A percentile compares a stretch with the other conserved stretches of the same genome.
Evolutionary conservation across 352 stramenopile genomes (phyloP).

Genomic region (Pythium apleroticum): DNA sequence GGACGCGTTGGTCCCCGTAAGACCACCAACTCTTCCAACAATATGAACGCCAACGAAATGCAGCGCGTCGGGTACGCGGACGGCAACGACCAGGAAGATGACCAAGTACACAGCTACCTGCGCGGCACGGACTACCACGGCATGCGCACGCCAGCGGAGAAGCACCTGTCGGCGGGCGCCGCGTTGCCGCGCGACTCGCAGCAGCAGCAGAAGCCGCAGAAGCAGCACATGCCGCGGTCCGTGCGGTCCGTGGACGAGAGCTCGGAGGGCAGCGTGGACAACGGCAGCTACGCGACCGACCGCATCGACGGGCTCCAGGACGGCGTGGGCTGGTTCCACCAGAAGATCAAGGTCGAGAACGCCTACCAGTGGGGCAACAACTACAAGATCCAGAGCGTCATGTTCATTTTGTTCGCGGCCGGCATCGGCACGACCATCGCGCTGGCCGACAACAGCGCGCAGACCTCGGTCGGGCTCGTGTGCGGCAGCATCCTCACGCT

Average conservation of each 20-base stretch:
- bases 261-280: conserved; percentile 77
- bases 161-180: conserved; percentile 10
- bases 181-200: conserved; percentile 27
- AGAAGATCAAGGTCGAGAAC: conserved; percentile 85
- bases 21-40: background rate
- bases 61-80: background rate
- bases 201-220: conserved; percentile 18
- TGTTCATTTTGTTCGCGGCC: conserved; percentile 74
- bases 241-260: conserved; percentile 63
- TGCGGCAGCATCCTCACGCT: conserved; percentile 78
- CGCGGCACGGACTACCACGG: conserved; percentile 18
- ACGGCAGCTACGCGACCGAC: conserved; percentile 68
- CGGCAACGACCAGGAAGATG: background rate
- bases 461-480: conserved; percentile 69
- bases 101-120: background rate
- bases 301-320: conserved; percentile 52
- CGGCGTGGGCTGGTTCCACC: conserved; percentile 82
- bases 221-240: conserved; percentile 5
- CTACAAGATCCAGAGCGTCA: conserved; percentile 82
- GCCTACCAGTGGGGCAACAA: conserved; percentile 87
- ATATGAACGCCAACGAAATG: conserved; percentile 3
- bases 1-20: background rate
- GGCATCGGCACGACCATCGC: conserved; percentile 55
- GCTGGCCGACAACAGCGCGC: conserved; percentile 55
- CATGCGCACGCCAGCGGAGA: conserved; percentile 25